Evolutionary conservation across 345 rosid genomes (phyloP).

Genomic region (Isatis tinctoria): DNA sequence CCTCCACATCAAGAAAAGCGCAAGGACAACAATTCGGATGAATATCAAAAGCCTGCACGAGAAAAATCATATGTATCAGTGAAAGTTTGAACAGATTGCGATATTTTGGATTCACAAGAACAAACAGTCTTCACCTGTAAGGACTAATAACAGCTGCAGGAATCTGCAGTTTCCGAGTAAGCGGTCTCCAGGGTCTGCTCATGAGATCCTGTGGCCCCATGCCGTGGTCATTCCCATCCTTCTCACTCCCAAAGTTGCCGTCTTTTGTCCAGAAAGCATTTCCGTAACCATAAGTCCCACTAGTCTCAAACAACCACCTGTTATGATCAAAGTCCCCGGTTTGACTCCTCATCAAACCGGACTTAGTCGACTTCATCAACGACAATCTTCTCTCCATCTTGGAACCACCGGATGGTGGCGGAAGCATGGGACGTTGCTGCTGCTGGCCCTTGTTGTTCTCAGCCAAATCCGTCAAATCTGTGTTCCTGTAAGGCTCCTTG

Average conservation of each 20-base stretch:
- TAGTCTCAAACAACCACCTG: conserved; percentile 95
- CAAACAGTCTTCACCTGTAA: conserved; percentile 49
- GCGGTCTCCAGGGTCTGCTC: conserved; percentile 98
- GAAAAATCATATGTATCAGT: neutral
- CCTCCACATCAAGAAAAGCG: conserved; percentile 81
- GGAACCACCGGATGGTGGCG: conserved; percentile 69
- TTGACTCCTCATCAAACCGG: conserved; percentile 90
- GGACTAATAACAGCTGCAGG: conserved; percentile 97
- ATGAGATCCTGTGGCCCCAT: conserved; percentile 73
- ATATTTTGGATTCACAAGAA: neutral
- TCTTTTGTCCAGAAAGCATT: conserved; percentile 98
- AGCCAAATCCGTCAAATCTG: conserved; percentile 64
- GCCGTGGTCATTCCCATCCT: conserved; percentile 59
- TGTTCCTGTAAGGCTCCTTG: conserved; percentile 80
- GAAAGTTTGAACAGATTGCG: neutral
- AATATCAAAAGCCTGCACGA: conserved; percentile 71
- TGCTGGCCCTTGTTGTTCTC: conserved; percentile 41
- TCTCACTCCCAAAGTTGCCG: conserved; percentile 61
- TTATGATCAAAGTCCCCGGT: conserved; percentile 96
- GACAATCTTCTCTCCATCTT: conserved; percentile 94
- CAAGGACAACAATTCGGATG: conserved; percentile 71
- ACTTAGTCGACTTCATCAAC: conserved; percentile 81
- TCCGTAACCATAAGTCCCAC: conserved; percentile 93
- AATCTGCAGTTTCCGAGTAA: conserved; percentile 82
- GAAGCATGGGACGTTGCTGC: conserved; percentile 57